Base-by-base conservation (phyloP, 345 rosid species). In the Anastatica hierochuntica region DNA sequence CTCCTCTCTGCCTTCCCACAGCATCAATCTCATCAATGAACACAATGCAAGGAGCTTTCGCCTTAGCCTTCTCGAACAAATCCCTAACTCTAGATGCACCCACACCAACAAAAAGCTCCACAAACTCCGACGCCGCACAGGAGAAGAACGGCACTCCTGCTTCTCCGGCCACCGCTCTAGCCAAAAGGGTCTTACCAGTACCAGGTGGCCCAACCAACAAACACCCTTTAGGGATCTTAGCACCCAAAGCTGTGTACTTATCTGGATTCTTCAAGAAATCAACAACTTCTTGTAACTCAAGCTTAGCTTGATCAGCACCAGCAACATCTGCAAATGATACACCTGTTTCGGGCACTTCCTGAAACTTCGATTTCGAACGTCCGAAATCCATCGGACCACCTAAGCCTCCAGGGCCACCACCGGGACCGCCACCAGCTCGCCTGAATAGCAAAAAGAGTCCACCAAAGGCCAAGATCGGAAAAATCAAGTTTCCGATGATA, bases 1-100 rank as follows among this genome's bases (percentile, higher is more conserved):
- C 94, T 60, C 97, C 97, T 68, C 97, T 81, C 71, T 90, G 94
- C 68, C 97, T 76, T 35, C 90, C 92, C 12, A 87, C 98, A 3
- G 85, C 98, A 48, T 80, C 95, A 69, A 90, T 90, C 64, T 90
- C 97, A 74, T 90, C 94, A 4, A 84, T 84, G 30, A 90, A 84
- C 40, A 77, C 97, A 64, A 80, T 79, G 56, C 84, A 82, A 2
- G 94, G 94, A 0, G 96, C 95, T 54, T 82, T 90, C 1, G 86
- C 63, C 48, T 90, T 84, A 0, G 90, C 97, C 71, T 86, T 84
- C 61, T 86, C 88, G 2, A 90, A 82, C 78, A 84, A 72, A 72
- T 84, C 95, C 67, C 96, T 73, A 27, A 84, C 98, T 53, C 95
- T 84, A 11, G 84, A 90, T 5, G 96, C 89, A 30, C 92, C 96